Evolutionary conservation across 768 basidiomycete genomes (phyloP).

Genomic region (Mrakia gelida): DNA sequence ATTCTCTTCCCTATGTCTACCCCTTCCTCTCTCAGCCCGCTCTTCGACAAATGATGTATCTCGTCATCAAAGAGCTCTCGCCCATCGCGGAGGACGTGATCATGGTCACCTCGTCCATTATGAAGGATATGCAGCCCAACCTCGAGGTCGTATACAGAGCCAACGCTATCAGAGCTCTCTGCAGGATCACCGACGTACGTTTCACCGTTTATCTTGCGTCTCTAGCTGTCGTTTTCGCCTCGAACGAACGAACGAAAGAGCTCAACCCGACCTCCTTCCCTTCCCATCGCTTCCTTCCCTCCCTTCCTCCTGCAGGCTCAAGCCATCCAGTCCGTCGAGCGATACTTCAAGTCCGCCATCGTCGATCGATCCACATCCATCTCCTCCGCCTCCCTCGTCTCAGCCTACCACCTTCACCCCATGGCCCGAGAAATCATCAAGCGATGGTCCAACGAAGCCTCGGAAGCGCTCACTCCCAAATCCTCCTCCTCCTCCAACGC

Average conservation of each 20-base stretch:
- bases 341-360: constrained; percentile 98
- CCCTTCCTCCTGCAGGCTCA: constrained; percentile 25
- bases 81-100: constrained; percentile 97
- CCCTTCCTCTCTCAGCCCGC: constrained; percentile 60
- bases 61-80: constrained; percentile 96
- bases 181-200: constrained; percentile 94
- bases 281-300: neutral
- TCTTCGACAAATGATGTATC: constrained; percentile 93
- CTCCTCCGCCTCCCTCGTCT: constrained; percentile 91
- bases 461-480: constrained; percentile 91
- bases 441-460: constrained; percentile 98
- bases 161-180: constrained; percentile 92
- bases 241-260: constrained; percentile 28
- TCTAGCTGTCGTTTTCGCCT: neutral
- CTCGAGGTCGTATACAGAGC: constrained; percentile 97
- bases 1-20: neutral
- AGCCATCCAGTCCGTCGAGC: constrained; percentile 97
- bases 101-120: constrained; percentile 98
- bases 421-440: constrained; percentile 91
- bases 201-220: neutral
- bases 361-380: constrained; percentile 95
- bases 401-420: constrained; percentile 93
- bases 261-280: constrained; percentile 37
- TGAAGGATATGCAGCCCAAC: constrained; percentile 99
- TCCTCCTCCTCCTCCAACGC: constrained; percentile 58